Percentiles rank a stretch among this genome's conserved stretches.
Conservation (phyloP, 23 red algal genomes). For the Cyanidioschyzon merolae region DNA sequence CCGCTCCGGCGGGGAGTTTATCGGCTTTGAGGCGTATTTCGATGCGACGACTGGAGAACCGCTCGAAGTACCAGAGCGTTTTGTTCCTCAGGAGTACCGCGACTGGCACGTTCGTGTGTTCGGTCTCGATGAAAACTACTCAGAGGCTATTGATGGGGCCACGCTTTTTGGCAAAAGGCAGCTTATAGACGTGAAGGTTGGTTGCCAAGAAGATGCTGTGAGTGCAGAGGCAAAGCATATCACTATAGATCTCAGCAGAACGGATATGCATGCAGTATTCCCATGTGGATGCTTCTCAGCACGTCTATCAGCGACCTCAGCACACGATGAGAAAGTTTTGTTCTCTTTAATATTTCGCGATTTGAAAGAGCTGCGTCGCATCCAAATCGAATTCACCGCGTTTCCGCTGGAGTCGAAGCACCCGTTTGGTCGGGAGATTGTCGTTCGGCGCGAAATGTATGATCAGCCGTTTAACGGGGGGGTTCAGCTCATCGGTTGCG, state of each 20-base stretch:
- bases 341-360: slow-evolving; percentile 4
- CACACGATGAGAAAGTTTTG: neutral
- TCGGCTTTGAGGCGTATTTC: slow-evolving; percentile 7
- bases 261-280: neutral
- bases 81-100: slow-evolving; percentile 1
- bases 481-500: slow-evolving; percentile 2
- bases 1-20: neutral
- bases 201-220: slow-evolving; percentile 11
- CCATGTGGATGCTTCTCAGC: neutral
- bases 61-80: neutral
- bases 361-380: neutral
- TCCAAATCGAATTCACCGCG: neutral
- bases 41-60: neutral
- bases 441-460: slow-evolving; percentile 7
- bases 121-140: slow-evolving; percentile 4
- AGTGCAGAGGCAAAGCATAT: neutral
- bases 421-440: neutral
- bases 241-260: neutral
- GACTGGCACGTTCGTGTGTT: slow-evolving; percentile 8
- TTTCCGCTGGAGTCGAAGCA: neutral
- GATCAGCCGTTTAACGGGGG: slow-evolving; percentile 9
- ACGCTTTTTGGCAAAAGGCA: neutral
- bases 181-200: slow-evolving; percentile 6
- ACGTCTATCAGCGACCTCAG: neutral
- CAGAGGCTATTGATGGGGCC: neutral